Evolutionary conservation across 176 grass and related monocot species (phyloP), one percentile per base, ranked within the genome.

Genomic region (Canna indica): DNA sequence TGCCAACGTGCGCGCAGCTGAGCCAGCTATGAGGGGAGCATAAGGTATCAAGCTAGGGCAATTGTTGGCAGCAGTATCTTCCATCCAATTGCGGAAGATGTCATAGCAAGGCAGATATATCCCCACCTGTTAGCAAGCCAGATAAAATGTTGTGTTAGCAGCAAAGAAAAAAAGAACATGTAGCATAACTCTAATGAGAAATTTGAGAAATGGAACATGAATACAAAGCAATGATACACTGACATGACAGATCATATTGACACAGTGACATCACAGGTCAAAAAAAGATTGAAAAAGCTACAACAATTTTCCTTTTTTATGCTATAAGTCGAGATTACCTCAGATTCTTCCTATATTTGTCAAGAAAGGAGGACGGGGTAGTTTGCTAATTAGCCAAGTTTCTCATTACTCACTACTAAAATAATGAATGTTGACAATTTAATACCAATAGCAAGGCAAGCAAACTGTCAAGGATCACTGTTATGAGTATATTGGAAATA

Each of bases 71-170:
- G 88, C 81, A 56, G 86, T 85, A 68, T 82, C 83, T 82, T 89
- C 88, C 78, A 91, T 83, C 88, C 85, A 83, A 67, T 91, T 96
- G 64, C 92, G 82, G 75, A 96, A 81, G 18, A 91, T 47, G 70
- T 96, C 88, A 20, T 96, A 96, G 66, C 50, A 86, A 64, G 92
- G 88, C 46, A 96, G 71, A 80, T 91, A 96, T 76, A 96, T 91
- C 20, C 85, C 92, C 69, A 96, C 88, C 88, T 91, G 77, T 77
- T 62, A 74, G 45, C 3, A 75, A 52, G 16, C 66, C 30, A 64
- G 1, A 7, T 26, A 42, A 50, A n/a, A 11, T 4, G 7, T 5
- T 41, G 1, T 12, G 22, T 70, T 48, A 50, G 14, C 10, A 26
- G 4, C 59, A 63, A 48, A 70, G 9, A 8, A 20, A 18, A 22